phyloP scores from a whole-genome alignment of 495 filamentous ascomycete species.

The Cladorrhinum samala region DNA sequence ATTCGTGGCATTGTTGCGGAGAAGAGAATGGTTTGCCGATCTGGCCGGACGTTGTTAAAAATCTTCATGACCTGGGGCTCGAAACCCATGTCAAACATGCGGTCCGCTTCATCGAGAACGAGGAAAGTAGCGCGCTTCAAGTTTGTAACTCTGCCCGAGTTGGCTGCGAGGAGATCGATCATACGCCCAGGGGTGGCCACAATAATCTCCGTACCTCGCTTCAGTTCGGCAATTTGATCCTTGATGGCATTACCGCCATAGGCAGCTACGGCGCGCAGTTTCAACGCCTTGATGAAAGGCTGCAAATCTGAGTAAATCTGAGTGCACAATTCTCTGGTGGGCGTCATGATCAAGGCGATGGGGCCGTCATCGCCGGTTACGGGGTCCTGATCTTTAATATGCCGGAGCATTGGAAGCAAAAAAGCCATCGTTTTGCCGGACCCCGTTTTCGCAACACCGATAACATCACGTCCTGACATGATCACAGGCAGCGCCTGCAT shows the following conservation, averaged over 20 bases:
- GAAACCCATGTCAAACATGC: conserved; percentile 99
- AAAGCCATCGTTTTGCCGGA: conserved; percentile 99
- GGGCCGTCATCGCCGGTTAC: conserved; percentile 83
- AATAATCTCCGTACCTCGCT: conserved; percentile 90
- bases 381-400: conserved; percentile 89
- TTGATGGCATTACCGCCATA: conserved; percentile 96
- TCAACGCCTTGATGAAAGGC: conserved; percentile 83
- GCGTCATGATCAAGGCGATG: conserved; percentile 82
- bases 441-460: conserved; percentile 95
- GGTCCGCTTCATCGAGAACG: conserved; percentile 93
- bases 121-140: conserved; percentile 83
- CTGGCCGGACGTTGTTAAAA: conserved; percentile 79
- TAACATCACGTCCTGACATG: conserved; percentile 94
- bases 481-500: conserved; percentile 90
- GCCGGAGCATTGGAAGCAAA: conserved; percentile 89
- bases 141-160: conserved; percentile 87
- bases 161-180: conserved; percentile 91
- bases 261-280: conserved; percentile 87
- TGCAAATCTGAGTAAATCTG: conserved; percentile 94
- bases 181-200: conserved; percentile 95
- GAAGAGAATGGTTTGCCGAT: conserved; percentile 90
- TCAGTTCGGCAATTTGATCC: conserved; percentile 94
- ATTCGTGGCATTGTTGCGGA: conserved; percentile 94
- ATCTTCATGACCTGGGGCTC: conserved; percentile 98
- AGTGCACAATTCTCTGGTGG: conserved; percentile 88